Conservation (phyloP, 768 basidiomycete species). For the Kwoniella newhampshirensis region DNA sequence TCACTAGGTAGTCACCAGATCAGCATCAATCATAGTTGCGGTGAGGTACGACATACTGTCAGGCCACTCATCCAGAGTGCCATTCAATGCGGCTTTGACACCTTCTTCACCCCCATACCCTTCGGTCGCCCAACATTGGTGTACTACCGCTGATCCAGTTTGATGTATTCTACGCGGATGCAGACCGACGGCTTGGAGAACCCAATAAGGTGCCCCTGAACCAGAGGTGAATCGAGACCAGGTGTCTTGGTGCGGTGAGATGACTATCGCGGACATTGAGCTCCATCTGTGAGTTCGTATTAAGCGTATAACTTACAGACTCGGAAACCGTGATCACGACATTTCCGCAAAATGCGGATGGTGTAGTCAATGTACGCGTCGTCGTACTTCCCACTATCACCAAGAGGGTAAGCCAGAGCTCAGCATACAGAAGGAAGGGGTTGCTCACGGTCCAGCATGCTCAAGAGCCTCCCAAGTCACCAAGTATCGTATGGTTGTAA, state of each 20-base stretch:
- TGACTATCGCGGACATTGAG: too few species aligned
- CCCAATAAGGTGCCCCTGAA: constrained; percentile 94
- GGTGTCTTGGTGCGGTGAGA: constrained; percentile 97
- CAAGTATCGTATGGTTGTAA: constrained; percentile 75
- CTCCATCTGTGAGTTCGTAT: too few species aligned
- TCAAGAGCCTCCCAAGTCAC: constrained; percentile 96
- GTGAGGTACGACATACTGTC: constrained; percentile 53
- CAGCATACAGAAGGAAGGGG: not conserved
- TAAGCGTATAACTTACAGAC: constrained; percentile 51
- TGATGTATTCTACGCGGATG: constrained; percentile 61
- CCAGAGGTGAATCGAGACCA: constrained; percentile 96
- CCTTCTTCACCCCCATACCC: constrained; percentile 38
- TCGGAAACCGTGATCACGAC: constrained; percentile 86
- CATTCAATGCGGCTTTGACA: constrained; percentile 18
- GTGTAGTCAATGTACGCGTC: constrained; percentile 89
- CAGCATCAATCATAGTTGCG: constrained; percentile 68
- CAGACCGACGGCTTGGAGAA: constrained; percentile 80
- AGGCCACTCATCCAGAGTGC: constrained; percentile 30
- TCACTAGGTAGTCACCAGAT: constrained; percentile 64
- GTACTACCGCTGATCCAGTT: constrained; percentile 37
- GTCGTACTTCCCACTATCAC: constrained; percentile 77
- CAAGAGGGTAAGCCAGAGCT: constrained; percentile 1
- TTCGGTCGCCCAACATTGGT: constrained; percentile 25
- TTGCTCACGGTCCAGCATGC: constrained; percentile 87
- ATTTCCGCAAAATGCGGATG: constrained; percentile 79